Evolutionary conservation across 1,284 basidiomycete genomes (phyloP), one percentile per base, ranked within the genome.

Genomic region (Leccinum griseonigrum): DNA sequence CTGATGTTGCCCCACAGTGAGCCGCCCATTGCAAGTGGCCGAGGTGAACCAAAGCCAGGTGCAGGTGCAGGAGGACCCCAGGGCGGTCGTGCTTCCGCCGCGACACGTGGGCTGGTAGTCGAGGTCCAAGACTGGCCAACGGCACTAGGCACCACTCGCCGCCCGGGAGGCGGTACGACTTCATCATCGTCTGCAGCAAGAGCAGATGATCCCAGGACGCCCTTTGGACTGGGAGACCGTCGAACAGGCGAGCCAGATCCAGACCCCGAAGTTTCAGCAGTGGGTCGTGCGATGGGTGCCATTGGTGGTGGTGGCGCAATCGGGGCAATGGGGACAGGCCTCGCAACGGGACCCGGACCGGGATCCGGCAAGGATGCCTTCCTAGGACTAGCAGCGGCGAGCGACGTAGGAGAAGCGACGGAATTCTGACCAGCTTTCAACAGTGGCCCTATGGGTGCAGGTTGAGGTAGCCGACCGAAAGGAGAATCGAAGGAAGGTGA

Each of bases 131-230:
- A 78, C 60, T 78, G 78, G n/a, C 79, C 78, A 10, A 80, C 75
- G 11, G 75, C 72, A 31, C 78, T 75, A 40, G 81, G 77, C 38
- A 74, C 67, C 65, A 75, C 74, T 18, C 78, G 73, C 46, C 85
- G 75, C 50, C 84, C 77, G 18, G 78, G 77, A 9, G 78, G 76
- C 13, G 80, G 79, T 14, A 91, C 81, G n/a, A 91, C 87, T 68
- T 91, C 90, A 70, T 92, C 90, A 64, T 90, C 90, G 60, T 91
- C 89, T 7, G 88, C 83, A 3, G 85, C 83, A 46, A 92, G 79
- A 13, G 90, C 90, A 9, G 86, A 86, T n/a, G 88, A 90, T 14
- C 90, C 90, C 9, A 90, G 76, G n/a, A 85, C 76, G 52, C 85
- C 84, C 69, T 90, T 90, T 3, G 90, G 88, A 69, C 87, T 89